Base-by-base conservation (phyloP, 1,139 yeast genomes). In the Suhomyces bribrorum region DNA sequence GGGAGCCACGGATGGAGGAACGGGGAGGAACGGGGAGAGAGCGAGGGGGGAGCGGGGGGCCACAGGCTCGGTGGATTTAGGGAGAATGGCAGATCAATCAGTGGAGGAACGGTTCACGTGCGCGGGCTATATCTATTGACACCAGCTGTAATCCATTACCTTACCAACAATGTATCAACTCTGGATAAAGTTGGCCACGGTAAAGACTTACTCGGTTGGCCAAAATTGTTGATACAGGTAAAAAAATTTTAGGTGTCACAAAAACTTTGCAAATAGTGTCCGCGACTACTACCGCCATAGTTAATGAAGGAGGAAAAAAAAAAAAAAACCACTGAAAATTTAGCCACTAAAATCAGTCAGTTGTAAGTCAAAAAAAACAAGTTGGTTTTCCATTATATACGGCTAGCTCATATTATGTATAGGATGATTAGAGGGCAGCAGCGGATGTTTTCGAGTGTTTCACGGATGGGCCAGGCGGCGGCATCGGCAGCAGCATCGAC, bases 191-290 rank as follows among this genome's bases (percentile, higher is more conserved):
- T 20, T 20, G 11, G 23, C 23, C 23, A 20, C 8, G 8, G 23
- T 3, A 5, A n/a, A 8, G 11, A n/a, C 23, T n/a, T 8, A 20
- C 23, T 20, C 23, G 23, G 26, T 30, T 31, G 31, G 26, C 34
- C 33, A 27, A 30, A 30, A 26, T 32, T 32, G 36, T 40, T 40
- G 43, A 40, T 40, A 35, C 34, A 28, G 36, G 37, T 37, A 38
- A n/a, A n/a, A 40, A 40, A 40, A 40, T 31, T 40, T 40, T 40
- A 36, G 31, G 34, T 37, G 31, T 36, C 44, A 40, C 38, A 34
- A 34, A 34, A 33, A 29, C 15, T 23, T 29, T 14, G 25, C 31
- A 17, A n/a, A n/a, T n/a, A n/a, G n/a, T n/a, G n/a, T n/a, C n/a
- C n/a, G n/a, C n/a, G n/a, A n/a, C n/a, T n/a, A n/a, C n/a, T n/a